Percentiles rank a stretch among this genome's conserved stretches.
phyloP scores from a whole-genome alignment of 2,329 filamentous ascomycete species.

The Aspergillus phoenicis region DNA sequence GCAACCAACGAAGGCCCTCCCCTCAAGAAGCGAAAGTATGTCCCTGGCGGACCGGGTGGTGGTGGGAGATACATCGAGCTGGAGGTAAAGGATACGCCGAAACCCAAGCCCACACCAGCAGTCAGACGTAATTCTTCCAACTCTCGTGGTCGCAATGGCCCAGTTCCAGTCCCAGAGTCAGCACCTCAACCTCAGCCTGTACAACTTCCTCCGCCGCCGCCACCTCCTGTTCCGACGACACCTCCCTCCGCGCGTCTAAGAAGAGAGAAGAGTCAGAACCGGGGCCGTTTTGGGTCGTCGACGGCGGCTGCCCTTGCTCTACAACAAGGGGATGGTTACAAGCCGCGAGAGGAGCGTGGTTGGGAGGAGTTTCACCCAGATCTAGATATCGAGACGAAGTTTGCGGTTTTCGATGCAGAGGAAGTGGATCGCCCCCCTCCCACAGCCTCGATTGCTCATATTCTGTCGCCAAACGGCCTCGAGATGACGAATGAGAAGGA shows the following conservation, averaged over 20 bases:
- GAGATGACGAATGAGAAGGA: slow-evolving; percentile 32
- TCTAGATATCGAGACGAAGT: slow-evolving; percentile 80
- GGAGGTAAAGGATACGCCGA: slow-evolving; percentile 60
- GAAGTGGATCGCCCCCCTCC: slow-evolving; percentile 77
- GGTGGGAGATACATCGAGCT: slow-evolving; percentile 82
- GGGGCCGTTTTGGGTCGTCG: slow-evolving; percentile 77
- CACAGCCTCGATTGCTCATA: slow-evolving; percentile 47
- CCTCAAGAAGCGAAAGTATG: slow-evolving; percentile 72
- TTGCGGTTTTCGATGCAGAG: slow-evolving; percentile 77
- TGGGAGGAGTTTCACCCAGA: slow-evolving; percentile 99
- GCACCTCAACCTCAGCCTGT: slow-evolving; percentile 15
- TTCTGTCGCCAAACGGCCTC: slow-evolving; percentile 29
- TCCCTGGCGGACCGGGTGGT: slow-evolving; percentile 83
- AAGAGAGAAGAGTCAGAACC: slow-evolving; percentile 47
- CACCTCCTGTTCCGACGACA: slow-evolving; percentile 37
- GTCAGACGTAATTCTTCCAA: slow-evolving; percentile 47
- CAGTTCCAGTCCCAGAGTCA: slow-evolving; percentile 39
- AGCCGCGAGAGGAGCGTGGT: slow-evolving; percentile 90
- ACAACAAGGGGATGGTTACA: slow-evolving; percentile 92
- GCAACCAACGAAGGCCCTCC: slow-evolving; percentile 59
- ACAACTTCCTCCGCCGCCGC: slow-evolving; percentile 30
- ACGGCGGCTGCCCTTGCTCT: slow-evolving; percentile 85
- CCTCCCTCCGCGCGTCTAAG: slow-evolving; percentile 44
- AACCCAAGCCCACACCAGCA: slow-evolving; percentile 20
- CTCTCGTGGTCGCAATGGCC: slow-evolving; percentile 53